A percentile compares a stretch with the other conserved stretches of the same genome.
These are phyloP conservation scores for Ophiostoma pallidulum DNA, from an alignment of 2,329 filamentous ascomycete genomes.

Conservation along the genomic window DNA sequence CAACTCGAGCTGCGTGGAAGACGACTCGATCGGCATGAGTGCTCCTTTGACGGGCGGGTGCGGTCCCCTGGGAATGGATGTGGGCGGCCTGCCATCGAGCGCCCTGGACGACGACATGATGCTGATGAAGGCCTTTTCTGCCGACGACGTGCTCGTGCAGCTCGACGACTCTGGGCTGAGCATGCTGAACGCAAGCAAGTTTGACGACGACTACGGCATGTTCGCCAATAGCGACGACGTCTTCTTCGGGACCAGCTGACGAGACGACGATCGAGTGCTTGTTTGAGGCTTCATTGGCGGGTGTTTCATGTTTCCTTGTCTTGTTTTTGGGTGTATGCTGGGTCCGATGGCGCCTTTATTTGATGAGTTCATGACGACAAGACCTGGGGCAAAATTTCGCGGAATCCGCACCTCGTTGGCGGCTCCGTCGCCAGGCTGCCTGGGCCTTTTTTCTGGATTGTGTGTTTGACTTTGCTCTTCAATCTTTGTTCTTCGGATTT, in stretches of 20 bases:
- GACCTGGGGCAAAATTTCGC: not conserved
- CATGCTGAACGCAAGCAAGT: slow-evolving; percentile 43
- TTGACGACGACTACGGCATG: slow-evolving; percentile 47
- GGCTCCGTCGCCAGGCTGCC: not conserved
- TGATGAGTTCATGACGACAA: slow-evolving; percentile 13
- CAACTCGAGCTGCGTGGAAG: slow-evolving; percentile 25
- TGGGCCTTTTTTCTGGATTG: not conserved
- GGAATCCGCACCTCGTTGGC: not conserved
- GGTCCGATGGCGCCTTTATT: slow-evolving; percentile 7
- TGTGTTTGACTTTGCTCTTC: not conserved
- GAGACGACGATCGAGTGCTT: not conserved
- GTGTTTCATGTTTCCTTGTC: not conserved
- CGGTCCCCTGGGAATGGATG: slow-evolving; percentile 22
- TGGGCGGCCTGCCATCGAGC: slow-evolving; percentile 24
- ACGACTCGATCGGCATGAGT: slow-evolving; percentile 20
- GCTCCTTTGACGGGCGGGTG: slow-evolving; percentile 24
- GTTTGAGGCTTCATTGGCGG: not conserved
- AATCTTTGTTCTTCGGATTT: slow-evolving; percentile 1
- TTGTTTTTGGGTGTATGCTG: slow-evolving; percentile 10
- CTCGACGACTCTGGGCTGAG: slow-evolving; percentile 35
- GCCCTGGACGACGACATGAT: slow-evolving; percentile 35
- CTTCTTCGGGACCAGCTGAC: slow-evolving; percentile 33
- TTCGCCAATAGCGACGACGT: slow-evolving; percentile 42
- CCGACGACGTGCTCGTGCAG: slow-evolving; percentile 33
- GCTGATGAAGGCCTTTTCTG: slow-evolving; percentile 34